Evolutionary conservation across 2,329 filamentous ascomycete genomes (phyloP).

Genomic region (Botrytis tulipae): DNA sequence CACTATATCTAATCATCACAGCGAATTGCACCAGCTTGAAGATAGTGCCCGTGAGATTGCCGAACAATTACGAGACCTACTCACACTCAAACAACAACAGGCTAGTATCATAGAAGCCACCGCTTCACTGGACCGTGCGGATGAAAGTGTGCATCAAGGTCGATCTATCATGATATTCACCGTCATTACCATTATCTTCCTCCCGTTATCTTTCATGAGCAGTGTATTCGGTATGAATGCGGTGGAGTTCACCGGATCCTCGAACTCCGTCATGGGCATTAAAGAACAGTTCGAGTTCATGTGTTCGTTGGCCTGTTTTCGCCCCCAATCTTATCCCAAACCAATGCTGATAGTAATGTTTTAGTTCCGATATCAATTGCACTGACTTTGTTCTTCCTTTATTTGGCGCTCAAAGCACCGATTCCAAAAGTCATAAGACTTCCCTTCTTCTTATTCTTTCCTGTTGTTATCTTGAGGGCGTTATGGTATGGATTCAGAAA

Average conservation of each 20-base stretch:
- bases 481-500: not conserved
- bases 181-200: conserved; percentile 8
- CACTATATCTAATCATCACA: not conserved
- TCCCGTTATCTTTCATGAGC: conserved; percentile 12
- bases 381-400: not conserved
- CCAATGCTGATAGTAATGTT: not conserved
- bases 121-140: not conserved
- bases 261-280: not conserved
- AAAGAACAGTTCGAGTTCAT: conserved; percentile 6
- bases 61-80: conserved; percentile 37
- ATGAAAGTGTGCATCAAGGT: conserved; percentile 1
- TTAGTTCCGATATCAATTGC: not conserved
- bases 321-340: not conserved
- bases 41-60: not conserved
- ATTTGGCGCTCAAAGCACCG: not conserved
- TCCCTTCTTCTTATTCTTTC: not conserved
- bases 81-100: conserved; percentile 48
- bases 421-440: not conserved
- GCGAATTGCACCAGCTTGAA: conserved; percentile 10
- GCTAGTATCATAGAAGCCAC: conserved; percentile 45
- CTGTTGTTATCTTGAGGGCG: fast-evolving
- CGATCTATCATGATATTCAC: conserved; percentile 17
- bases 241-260: not conserved
- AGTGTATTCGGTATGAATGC: conserved; percentile 19
- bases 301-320: not conserved